Base-by-base conservation (phyloP, 2,329 filamentous ascomycete genomes). In the Nemania serpens region DNA sequence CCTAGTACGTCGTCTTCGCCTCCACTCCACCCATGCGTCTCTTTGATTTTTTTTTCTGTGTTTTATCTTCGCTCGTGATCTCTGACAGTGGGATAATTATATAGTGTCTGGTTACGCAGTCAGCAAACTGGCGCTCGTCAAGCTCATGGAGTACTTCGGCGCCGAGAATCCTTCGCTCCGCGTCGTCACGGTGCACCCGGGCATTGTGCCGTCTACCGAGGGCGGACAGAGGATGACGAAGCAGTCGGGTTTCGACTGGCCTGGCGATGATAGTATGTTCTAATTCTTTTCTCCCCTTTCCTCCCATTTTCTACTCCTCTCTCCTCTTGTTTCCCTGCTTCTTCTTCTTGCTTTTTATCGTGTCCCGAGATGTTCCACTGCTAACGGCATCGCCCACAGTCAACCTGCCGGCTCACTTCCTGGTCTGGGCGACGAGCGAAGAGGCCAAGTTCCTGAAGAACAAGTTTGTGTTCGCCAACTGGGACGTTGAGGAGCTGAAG, bases 41-140 rank as follows among this genome's bases (percentile, higher is more conserved):
- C 36, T 29, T 33, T 20, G 18, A 12, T 33, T 42, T 10, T 6
- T 25, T 12, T 22, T 33, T 33, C 20, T 42, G 13, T 13, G 6
- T 10, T 22, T 50, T 20, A 3, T 20, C 15, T 18, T 36, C 12
- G 34, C n/a, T n/a, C n/a, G n/a, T n/a, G n/a, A n/a, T n/a, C n/a
- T 42, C 49, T 53, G 18, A 42, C 10, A 25, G 10, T 2, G 34
- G 11, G 17, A 22, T 42, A 5, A 6, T 47, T 36, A 3, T n/a
- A 22, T 37, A 58, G 55, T 77, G 75, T 62, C 76, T 7, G 75
- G 72, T n/a, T 77, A 75, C 55, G 77, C 74, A 2, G 74, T 63
- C 9, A 68, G 68, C 43, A 68, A 69, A 48, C 47, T 69, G 41
- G 68, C 64, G 17, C 59, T 57, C 12, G 53, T 61, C 12, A 68